Percentiles rank a stretch among this genome's conserved stretches.
phyloP scores from a whole-genome alignment of 768 basidiomycete genomes.

The Hypholoma fasciculare region DNA sequence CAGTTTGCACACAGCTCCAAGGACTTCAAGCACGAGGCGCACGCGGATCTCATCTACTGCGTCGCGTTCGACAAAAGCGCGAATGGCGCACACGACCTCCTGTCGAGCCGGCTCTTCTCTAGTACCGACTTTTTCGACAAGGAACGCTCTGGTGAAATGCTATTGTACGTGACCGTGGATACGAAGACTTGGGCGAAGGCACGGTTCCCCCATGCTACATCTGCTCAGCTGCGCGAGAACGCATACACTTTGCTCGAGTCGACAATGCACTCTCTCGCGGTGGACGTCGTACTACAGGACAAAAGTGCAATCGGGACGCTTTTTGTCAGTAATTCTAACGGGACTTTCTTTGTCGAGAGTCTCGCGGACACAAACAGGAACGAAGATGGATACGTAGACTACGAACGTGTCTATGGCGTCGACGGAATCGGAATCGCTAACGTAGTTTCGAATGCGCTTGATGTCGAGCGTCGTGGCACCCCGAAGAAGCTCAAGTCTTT shows the following conservation, averaged over 20 bases:
- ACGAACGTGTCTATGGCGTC: conserved; percentile 82
- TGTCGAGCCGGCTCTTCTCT: conserved; percentile 75
- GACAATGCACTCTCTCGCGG: conserved; percentile 89
- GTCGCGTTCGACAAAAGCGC: conserved; percentile 75
- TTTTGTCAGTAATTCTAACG: conserved; percentile 95
- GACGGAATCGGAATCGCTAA: conserved; percentile 94
- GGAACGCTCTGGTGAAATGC: conserved; percentile 68
- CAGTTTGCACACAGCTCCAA: conserved; percentile 87
- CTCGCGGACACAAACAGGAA: conserved; percentile 94
- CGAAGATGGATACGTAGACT: conserved; percentile 86
- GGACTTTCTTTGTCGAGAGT: conserved; percentile 91
- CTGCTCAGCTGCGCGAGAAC: conserved; percentile 79
- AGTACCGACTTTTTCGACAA: conserved; percentile 81
- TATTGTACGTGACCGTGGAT: conserved; percentile 85
- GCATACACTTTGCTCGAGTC: conserved; percentile 96
- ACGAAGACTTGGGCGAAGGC: conserved; percentile 85
- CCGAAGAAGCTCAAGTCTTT: conserved; percentile 73
- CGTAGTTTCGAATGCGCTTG: conserved; percentile 78
- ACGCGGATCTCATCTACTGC: conserved; percentile 81
- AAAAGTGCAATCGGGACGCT: conserved; percentile 76
- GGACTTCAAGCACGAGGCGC: conserved; percentile 79
- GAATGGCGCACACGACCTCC: conserved; percentile 49
- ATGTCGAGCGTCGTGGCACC: conserved; percentile 72
- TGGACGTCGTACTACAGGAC: conserved; percentile 86
- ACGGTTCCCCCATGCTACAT: conserved; percentile 88